Evolutionary conservation across 495 filamentous ascomycete genomes (phyloP).

Genomic region (Penicilliopsis zonata): DNA sequence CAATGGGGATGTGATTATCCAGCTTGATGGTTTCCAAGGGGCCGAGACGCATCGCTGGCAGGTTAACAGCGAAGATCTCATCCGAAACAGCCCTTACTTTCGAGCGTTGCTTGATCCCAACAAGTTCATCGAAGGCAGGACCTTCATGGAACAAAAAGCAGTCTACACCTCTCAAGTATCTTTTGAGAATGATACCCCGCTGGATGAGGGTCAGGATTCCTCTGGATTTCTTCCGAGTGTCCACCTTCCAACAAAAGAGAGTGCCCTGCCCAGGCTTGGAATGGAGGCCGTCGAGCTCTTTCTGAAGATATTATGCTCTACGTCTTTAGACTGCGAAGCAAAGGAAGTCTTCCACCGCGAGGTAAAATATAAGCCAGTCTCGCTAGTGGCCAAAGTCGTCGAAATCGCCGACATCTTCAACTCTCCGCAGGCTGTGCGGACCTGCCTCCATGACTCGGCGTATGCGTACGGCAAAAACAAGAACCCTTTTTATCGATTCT

Average conservation of each 20-base stretch:
- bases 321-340: conserved; percentile 12
- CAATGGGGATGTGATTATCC: conserved; percentile 24
- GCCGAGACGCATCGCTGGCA: conserved; percentile 16
- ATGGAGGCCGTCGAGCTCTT: conserved; percentile 27
- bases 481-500: conserved; percentile 12
- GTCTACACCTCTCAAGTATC: neutral
- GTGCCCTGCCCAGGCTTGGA: conserved; percentile 15
- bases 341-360: conserved; percentile 11
- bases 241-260: conserved; percentile 11
- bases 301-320: conserved; percentile 20
- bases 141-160: conserved; percentile 16
- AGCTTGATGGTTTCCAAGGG: conserved; percentile 13
- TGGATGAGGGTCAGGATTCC: neutral
- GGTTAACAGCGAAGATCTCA: conserved; percentile 20
- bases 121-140: conserved; percentile 36
- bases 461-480: conserved; percentile 21
- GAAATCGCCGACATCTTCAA: conserved; percentile 28
- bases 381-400: conserved; percentile 20
- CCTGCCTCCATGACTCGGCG: conserved; percentile 7
- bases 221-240: conserved; percentile 16
- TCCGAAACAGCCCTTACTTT: conserved; percentile 31
- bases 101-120: conserved; percentile 30
- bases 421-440: conserved; percentile 13
- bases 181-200: neutral
- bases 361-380: conserved; percentile 15